These are phyloP conservation scores for Eimeria mitis DNA, from an alignment of 169 alveolate species.

Conservation along the genomic window DNA sequence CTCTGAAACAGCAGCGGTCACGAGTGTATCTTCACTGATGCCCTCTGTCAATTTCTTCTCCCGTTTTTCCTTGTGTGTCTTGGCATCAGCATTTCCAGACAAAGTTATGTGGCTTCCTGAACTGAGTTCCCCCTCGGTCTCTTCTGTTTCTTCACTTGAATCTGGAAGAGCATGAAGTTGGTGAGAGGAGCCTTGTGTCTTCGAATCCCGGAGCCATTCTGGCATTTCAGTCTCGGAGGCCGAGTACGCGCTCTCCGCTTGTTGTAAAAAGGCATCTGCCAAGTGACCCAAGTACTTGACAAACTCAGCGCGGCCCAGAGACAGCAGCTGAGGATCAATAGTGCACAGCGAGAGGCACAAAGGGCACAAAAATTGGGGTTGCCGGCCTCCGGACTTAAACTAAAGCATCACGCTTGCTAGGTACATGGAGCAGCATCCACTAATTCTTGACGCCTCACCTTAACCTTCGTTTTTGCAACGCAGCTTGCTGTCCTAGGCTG, in stretches of 20 bases:
- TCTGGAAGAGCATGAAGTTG: slow-evolving; percentile 15
- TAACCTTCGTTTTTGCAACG: slow-evolving; percentile 87
- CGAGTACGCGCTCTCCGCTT: slow-evolving; percentile 73
- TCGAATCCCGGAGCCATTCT: slow-evolving; percentile 74
- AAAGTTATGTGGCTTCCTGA: background rate
- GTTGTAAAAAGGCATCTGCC: slow-evolving; percentile 65
- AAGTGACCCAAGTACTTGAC: slow-evolving; percentile 59
- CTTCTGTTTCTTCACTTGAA: background rate
- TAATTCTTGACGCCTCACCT: slow-evolving; percentile 75
- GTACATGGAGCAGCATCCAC: too few relatives aligned
- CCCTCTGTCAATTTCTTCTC: slow-evolving; percentile 12
- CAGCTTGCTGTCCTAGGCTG: slow-evolving; percentile 85
- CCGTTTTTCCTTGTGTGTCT: slow-evolving; percentile 46
- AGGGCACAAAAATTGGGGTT: too few relatives aligned
- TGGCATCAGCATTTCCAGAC: slow-evolving; percentile 47
- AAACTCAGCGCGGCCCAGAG: slow-evolving; percentile 71
- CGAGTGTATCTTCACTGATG: background rate
- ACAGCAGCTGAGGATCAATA: slow-evolving; percentile 46
- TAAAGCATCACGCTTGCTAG: background rate
- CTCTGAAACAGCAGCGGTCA: background rate
- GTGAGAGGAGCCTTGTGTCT: slow-evolving; percentile 51
- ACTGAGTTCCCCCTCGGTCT: background rate
- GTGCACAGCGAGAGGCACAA: background rate
- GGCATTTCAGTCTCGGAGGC: slow-evolving; percentile 62
- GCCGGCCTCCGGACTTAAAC: background rate